A percentile compares a stretch with the other conserved stretches of the same genome.
Evolutionary conservation across 1,284 basidiomycete genomes (phyloP).

Genomic region (Trichosporon sp.): DNA sequence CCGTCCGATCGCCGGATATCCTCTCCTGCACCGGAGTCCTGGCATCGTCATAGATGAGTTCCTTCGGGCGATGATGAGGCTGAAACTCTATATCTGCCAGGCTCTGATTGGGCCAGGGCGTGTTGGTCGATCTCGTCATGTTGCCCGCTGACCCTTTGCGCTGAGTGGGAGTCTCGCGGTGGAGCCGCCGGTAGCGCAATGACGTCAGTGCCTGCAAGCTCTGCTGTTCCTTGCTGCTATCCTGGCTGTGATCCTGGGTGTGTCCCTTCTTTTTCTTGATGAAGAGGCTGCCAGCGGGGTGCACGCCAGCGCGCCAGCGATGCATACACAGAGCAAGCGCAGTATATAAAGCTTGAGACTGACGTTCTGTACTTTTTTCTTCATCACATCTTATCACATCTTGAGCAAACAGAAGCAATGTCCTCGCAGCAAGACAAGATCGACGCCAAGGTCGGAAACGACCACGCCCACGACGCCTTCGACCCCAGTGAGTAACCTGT

Average conservation of each 20-base stretch:
- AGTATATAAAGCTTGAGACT: neutral
- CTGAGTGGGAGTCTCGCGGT: neutral
- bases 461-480: slow-evolving; percentile 1
- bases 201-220: neutral
- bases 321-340: neutral
- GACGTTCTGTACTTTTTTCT: neutral
- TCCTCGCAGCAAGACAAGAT: neutral
- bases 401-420: neutral
- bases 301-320: neutral
- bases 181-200: neutral
- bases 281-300: neutral
- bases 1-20: neutral
- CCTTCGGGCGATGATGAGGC: neutral
- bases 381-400: too few species aligned
- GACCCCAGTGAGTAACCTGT: slow-evolving; percentile 9
- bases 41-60: neutral
- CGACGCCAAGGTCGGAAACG: slow-evolving; percentile 5
- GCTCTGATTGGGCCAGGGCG: neutral
- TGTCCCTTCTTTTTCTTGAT: neutral
- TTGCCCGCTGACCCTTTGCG: neutral
- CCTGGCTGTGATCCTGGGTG: neutral
- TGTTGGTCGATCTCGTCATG: neutral
- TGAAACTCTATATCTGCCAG: neutral
- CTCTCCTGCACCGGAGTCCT: neutral
- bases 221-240: neutral